Conservation (phyloP, 495 filamentous ascomycete genomes). For the Podospora tetraspora region DNA sequence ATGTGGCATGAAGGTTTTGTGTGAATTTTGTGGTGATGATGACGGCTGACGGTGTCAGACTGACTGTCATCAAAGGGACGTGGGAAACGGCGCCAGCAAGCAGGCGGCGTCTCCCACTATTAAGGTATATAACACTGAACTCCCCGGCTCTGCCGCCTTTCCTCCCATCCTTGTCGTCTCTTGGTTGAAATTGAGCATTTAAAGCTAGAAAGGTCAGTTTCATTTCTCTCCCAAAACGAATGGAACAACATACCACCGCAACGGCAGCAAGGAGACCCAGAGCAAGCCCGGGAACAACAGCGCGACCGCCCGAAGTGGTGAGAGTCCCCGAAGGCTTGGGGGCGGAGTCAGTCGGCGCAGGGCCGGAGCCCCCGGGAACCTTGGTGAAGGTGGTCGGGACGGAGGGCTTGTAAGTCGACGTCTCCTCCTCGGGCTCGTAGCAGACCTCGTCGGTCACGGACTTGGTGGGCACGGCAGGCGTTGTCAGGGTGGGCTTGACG, state of each 20-base stretch:
- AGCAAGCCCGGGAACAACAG: not conserved
- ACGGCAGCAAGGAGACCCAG: not conserved
- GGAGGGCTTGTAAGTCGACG: not conserved
- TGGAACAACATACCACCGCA: not conserved
- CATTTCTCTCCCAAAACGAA: rapidly evolving
- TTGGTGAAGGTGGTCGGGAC: not conserved
- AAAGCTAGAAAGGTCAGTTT: not conserved
- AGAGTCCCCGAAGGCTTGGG: not conserved
- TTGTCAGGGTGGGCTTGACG: not conserved
- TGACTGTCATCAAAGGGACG: not conserved
- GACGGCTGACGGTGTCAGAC: not conserved
- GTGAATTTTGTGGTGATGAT: not conserved
- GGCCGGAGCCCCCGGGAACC: not conserved
- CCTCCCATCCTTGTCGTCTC: not conserved
- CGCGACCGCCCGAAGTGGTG: not conserved
- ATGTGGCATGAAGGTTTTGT: not conserved
- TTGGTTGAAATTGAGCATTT: not conserved
- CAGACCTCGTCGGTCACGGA: not conserved
- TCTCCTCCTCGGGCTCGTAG: not conserved
- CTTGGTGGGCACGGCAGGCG: not conserved
- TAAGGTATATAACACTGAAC: not conserved
- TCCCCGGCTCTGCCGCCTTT: not conserved
- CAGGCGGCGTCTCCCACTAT: not conserved
- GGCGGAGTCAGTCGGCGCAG: not conserved
- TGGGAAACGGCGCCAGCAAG: not conserved